A percentile compares a stretch with the other conserved stretches of the same genome.
Conservation (phyloP, 1,284 basidiomycete species). For the Fomes fomentarius region DNA sequence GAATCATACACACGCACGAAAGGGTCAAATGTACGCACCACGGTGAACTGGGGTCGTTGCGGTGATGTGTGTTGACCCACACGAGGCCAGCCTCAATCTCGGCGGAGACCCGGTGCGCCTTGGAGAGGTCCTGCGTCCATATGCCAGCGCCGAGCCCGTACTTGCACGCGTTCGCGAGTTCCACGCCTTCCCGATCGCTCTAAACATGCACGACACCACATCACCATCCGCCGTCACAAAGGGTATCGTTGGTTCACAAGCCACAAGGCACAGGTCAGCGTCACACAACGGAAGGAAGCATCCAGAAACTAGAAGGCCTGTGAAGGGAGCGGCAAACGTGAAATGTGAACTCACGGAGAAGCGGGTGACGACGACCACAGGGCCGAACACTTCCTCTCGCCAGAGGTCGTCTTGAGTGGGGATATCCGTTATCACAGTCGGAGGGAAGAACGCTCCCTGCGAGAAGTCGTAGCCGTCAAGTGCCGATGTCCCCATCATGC, state of each 20-base stretch:
- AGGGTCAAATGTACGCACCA: conserved; percentile 55
- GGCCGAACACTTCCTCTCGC: conserved; percentile 83
- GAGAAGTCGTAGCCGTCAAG: conserved; percentile 74
- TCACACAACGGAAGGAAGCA: neutral
- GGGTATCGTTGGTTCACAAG: neutral
- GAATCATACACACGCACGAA: neutral
- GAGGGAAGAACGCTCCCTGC: conserved; percentile 73
- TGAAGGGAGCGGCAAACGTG: neutral
- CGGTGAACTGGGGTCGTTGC: conserved; percentile 85
- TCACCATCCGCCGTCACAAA: neutral
- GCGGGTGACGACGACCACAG: conserved; percentile 70
- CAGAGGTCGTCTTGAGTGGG: conserved; percentile 65
- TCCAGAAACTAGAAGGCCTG: too few species aligned
- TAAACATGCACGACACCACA: conserved; percentile 31
- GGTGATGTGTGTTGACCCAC: conserved; percentile 87
- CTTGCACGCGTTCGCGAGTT: conserved; percentile 73
- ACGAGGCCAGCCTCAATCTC: conserved; percentile 74
- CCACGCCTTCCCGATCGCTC: conserved; percentile 67
- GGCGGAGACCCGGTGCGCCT: conserved; percentile 71
- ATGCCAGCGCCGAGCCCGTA: conserved; percentile 83
- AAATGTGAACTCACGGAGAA: conserved; percentile 52
- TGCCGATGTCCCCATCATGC: conserved; percentile 58
- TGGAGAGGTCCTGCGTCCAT: conserved; percentile 76
- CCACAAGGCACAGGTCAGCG: neutral
- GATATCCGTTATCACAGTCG: conserved; percentile 72